Evolutionary conservation across 768 basidiomycete species (phyloP), one percentile per base, ranked within the genome.

Genomic region (Neoboletus magnificus): DNA sequence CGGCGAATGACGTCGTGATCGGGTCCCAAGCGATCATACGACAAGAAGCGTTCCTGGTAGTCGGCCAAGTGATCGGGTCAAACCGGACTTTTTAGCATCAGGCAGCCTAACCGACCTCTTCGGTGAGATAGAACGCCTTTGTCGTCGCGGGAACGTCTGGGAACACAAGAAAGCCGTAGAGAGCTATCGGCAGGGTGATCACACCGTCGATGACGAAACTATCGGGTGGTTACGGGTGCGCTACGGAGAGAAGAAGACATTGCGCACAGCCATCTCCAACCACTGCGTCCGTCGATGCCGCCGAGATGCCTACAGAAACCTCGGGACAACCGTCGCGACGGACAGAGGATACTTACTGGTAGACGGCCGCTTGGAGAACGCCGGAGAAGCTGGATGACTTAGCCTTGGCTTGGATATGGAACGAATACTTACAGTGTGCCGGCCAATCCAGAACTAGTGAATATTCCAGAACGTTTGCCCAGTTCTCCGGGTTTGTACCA

Each of bases 401-500:
- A 46, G 47, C 15, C 22, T 25, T 25, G n/a, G 12, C 48, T 29
- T 30, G 25, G 16, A 33, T 16, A 20, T 18, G 8, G 11, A 36
- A 5, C 1, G 32, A 48, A 9, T 27, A 46, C 76, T 66, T 60
- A 87, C 84, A 87, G 68, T 7, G 84, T 85, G 4, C 85, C 86
- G 12, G 76, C 71, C 22, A 84, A 65, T 1, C 84, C 84, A 25
- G 83, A 82, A 56, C 80, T 81, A 23, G 84, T 85, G 67, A 90
- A 90, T 55, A 89, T 82, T 16, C 84, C 86, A 5, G 84, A 84
- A 15, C 87, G 80, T 61, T 86, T 86, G 10, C 86, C 87, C 6
- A 89, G 75, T 68, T 89, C 87, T n/a, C 73, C 72, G 4, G 80
- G 76, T 63, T 81, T 87, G 67, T 87, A 88, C 87, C 86, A 89